phyloP scores from a whole-genome alignment of 805 yeast genomes.

The Yarrowia alimentaria region DNA sequence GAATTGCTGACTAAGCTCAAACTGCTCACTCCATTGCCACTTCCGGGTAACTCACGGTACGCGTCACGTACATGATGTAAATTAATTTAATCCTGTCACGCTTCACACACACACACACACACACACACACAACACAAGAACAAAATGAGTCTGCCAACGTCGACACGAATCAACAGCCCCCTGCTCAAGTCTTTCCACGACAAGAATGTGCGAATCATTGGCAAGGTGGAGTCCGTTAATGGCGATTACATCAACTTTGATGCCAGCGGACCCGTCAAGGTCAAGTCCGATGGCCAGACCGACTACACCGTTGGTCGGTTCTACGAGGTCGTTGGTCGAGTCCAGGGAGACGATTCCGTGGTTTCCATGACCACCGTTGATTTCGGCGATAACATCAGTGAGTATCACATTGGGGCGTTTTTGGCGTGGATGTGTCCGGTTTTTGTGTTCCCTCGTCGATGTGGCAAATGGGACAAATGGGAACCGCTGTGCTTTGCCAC shows the following conservation, averaged over 20 bases:
- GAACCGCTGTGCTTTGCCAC: too few species aligned
- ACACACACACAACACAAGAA: not conserved
- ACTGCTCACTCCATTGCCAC: not conserved
- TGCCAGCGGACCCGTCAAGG: constrained; percentile 39
- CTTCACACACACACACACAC: constrained; percentile 1
- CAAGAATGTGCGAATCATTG: constrained; percentile 39
- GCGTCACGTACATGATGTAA: constrained; percentile 15
- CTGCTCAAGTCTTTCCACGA: constrained; percentile 33
- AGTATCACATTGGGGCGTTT: constrained; percentile 1
- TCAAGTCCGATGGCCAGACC: constrained; percentile 31
- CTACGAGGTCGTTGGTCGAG: constrained; percentile 42
- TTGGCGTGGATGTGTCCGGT: too few species aligned
- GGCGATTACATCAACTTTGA: constrained; percentile 37
- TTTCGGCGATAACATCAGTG: constrained; percentile 34
- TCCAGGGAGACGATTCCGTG: constrained; percentile 37
- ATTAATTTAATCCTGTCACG: not conserved
- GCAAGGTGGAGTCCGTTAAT: constrained; percentile 36
- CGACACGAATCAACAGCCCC: constrained; percentile 40
- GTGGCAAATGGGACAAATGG: too few species aligned
- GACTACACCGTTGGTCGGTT: constrained; percentile 35
- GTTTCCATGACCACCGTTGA: constrained; percentile 33
- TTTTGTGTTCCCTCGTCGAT: too few species aligned
- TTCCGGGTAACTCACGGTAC: constrained; percentile 25
- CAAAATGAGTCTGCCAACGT: constrained; percentile 26
- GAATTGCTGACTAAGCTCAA: not conserved